A percentile compares a stretch with the other conserved stretches of the same genome.
Conservation (phyloP, 1,139 yeast species). For the Taphrina populina region DNA sequence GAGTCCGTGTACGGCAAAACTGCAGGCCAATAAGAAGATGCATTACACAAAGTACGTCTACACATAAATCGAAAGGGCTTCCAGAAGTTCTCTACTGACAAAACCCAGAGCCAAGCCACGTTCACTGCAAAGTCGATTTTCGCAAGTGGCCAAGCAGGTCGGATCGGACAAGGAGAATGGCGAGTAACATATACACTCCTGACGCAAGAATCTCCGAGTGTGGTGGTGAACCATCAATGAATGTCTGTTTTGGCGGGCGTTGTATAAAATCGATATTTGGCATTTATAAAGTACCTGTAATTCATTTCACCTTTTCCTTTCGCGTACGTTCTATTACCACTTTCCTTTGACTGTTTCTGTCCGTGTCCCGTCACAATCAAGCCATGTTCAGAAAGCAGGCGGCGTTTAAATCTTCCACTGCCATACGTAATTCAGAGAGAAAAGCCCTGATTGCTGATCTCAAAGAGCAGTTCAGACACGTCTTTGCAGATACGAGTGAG, state of each 20-base stretch:
- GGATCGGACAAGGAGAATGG: conserved; percentile 22
- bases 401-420: conserved; percentile 11
- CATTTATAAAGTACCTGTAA: neutral
- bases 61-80: neutral
- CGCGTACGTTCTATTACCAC: neutral
- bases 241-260: too few species aligned
- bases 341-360: neutral
- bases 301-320: neutral
- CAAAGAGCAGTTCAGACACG: neutral
- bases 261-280: too few species aligned
- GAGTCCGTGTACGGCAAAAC: conserved; percentile 59
- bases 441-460: conserved; percentile 15
- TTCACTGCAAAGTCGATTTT: conserved; percentile 26
- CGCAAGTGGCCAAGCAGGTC: conserved; percentile 19
- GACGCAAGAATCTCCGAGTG: too few species aligned
- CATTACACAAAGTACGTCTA: conserved; percentile 44
- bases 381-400: conserved; percentile 31
- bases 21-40: conserved; percentile 53
- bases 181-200: too few species aligned
- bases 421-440: conserved; percentile 23
- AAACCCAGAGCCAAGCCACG: conserved; percentile 28
- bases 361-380: neutral
- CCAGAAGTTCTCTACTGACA: neutral
- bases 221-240: too few species aligned
- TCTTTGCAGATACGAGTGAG: conserved; percentile 2